These are phyloP conservation scores for Candida nanaspora DNA, from an alignment of 805 yeast species.

Conservation along the genomic window DNA sequence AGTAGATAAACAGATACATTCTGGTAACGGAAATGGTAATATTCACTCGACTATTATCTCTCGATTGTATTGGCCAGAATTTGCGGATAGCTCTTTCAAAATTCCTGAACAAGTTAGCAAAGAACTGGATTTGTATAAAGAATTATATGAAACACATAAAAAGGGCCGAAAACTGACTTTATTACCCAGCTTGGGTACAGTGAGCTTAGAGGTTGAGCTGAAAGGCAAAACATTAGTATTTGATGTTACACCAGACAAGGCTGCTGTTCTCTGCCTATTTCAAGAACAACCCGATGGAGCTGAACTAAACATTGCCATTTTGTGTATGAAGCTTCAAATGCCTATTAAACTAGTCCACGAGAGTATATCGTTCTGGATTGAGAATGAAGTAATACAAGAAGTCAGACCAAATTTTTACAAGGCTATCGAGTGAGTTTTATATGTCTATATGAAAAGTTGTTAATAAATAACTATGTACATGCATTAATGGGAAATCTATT, in stretches of 20 bases:
- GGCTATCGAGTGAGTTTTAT: constrained; percentile 34
- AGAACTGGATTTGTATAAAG: constrained; percentile 36
- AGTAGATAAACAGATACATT: constrained; percentile 33
- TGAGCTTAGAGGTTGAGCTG: constrained; percentile 52
- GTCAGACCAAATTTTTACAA: constrained; percentile 28
- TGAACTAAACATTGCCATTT: constrained; percentile 23
- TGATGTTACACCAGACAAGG: constrained; percentile 63
- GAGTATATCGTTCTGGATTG: constrained; percentile 57
- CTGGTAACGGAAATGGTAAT: background rate
- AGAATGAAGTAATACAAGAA: constrained; percentile 43
- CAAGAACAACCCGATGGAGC: constrained; percentile 15
- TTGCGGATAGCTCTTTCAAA: constrained; percentile 34
- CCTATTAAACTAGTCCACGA: constrained; percentile 30
- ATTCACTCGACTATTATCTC: constrained; percentile 64
- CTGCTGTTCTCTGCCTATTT: constrained; percentile 40
- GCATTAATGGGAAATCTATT: background rate
- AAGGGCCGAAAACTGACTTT: constrained; percentile 53
- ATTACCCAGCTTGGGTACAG: constrained; percentile 54
- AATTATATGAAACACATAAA: constrained; percentile 35
- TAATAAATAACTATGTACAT: background rate
- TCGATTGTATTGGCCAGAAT: constrained; percentile 72
- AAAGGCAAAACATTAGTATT: constrained; percentile 30
- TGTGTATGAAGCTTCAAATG: constrained; percentile 35
- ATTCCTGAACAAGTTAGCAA: constrained; percentile 41
- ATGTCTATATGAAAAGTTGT: no score